phyloP scores from a whole-genome alignment of 2,329 filamentous ascomycete genomes.

The Aspergillus glaucus region DNA sequence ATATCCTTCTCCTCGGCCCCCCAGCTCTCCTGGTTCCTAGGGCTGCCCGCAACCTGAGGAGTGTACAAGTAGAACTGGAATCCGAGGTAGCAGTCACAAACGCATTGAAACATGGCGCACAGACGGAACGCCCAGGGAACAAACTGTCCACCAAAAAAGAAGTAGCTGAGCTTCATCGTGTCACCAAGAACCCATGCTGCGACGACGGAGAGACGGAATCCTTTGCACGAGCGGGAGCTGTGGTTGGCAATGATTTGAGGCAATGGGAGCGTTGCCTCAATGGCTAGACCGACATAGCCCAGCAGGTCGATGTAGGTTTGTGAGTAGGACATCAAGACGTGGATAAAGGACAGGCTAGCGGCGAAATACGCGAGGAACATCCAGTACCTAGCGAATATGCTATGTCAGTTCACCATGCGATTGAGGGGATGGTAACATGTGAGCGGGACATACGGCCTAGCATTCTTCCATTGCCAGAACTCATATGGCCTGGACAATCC shows the following conservation, averaged over 20 bases:
- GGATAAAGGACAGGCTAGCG: constrained; percentile 44
- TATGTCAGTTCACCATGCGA: too few species aligned
- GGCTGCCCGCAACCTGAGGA: constrained; percentile 21
- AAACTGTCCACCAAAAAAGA: constrained; percentile 38
- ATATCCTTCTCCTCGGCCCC: constrained; percentile 32
- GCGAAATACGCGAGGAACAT: constrained; percentile 51
- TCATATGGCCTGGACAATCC: constrained; percentile 47
- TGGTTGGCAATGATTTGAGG: constrained; percentile 46
- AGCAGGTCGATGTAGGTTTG: constrained; percentile 39
- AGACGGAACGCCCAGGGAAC: constrained; percentile 45
- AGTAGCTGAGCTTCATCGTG: constrained; percentile 46
- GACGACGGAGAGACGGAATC: constrained; percentile 44
- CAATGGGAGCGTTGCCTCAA: constrained; percentile 43
- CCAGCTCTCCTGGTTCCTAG: constrained; percentile 21
- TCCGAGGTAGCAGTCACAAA: constrained; percentile 43
- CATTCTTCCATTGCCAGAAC: constrained; percentile 58
- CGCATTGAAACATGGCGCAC: constrained; percentile 45
- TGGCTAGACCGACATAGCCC: constrained; percentile 41
- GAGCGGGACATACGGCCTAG: constrained; percentile 41
- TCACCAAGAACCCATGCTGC: constrained; percentile 45
- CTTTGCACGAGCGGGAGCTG: constrained; percentile 42
- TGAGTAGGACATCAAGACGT: constrained; percentile 44
- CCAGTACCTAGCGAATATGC: constrained; percentile 44
- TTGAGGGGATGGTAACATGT: too few species aligned
- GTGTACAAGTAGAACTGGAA: constrained; percentile 43